These are phyloP conservation scores for Wickerhamiella siamensis DNA, from an alignment of 805 yeast species.

Conservation along the genomic window DNA sequence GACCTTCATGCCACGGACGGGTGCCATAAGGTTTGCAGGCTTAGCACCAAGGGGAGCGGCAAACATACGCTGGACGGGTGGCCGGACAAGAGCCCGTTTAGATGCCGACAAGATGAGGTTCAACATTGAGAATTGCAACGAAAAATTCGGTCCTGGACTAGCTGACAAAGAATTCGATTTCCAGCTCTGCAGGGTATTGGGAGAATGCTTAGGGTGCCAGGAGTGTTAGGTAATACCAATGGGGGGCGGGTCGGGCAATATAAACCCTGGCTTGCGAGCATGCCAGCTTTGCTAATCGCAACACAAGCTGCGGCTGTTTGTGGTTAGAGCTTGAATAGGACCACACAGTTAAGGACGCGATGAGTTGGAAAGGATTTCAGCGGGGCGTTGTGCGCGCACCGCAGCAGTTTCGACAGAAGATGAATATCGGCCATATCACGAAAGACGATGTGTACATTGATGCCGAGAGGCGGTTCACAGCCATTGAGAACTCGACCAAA, in stretches of 20 bases:
- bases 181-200: too few species aligned
- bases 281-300: too few species aligned
- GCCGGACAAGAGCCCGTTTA: neutral
- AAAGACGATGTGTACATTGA: conserved; percentile 81
- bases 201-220: too few species aligned
- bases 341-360: too few species aligned
- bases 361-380: conserved; percentile 23
- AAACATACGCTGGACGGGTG: neutral
- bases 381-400: conserved; percentile 45
- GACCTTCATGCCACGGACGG: conserved; percentile 68
- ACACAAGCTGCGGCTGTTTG: too few species aligned
- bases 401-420: conserved; percentile 75
- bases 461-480: conserved; percentile 93
- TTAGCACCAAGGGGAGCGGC: neutral
- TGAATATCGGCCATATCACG: conserved; percentile 57
- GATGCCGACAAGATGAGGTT: neutral
- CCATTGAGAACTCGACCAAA: conserved; percentile 78
- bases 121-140: too few species aligned
- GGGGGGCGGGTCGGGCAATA: too few species aligned
- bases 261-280: too few species aligned
- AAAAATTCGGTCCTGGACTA: too few species aligned
- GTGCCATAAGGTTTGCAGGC: neutral
- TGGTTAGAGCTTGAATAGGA: too few species aligned
- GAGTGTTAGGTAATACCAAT: too few species aligned
- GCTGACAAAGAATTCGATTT: too few species aligned